These are phyloP conservation scores for Haplosporangium gracile DNA, from an alignment of 192 early-diverging fungal genomes.

Conservation along the genomic window DNA sequence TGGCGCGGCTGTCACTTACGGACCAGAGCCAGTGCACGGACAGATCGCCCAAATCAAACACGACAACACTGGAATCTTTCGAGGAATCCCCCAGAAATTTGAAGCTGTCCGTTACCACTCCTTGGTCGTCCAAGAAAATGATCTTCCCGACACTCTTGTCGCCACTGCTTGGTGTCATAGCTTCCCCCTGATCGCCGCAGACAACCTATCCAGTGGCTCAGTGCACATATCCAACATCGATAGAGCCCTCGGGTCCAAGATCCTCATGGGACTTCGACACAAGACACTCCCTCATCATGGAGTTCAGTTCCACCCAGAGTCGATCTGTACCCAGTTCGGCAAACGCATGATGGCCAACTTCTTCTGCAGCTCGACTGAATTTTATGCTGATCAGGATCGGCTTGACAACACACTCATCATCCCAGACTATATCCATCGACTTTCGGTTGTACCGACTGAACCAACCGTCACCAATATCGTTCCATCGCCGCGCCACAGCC, in stretches of 20 bases:
- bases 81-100: slow-evolving; percentile 73
- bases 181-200: slow-evolving; percentile 46
- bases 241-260: slow-evolving; percentile 31
- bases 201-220: slow-evolving; percentile 30
- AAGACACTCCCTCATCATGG: slow-evolving; percentile 78
- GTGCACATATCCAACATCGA: slow-evolving; percentile 20
- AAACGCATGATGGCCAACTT: slow-evolving; percentile 82
- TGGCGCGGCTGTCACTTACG: slow-evolving; percentile 66
- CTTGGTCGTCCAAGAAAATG: slow-evolving; percentile 75
- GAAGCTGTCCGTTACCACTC: slow-evolving; percentile 93
- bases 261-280: slow-evolving; percentile 89
- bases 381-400: slow-evolving; percentile 41
- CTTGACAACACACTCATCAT: not conserved
- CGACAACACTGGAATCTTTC: slow-evolving; percentile 64
- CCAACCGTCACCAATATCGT: not conserved
- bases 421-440: slow-evolving; percentile 45
- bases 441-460: slow-evolving; percentile 17
- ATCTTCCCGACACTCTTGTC: slow-evolving; percentile 69
- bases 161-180: slow-evolving; percentile 73
- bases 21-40: slow-evolving; percentile 86
- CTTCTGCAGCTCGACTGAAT: slow-evolving; percentile 59
- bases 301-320: slow-evolving; percentile 98
- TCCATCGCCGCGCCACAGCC: not conserved
- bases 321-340: slow-evolving; percentile 89
- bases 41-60: slow-evolving; percentile 72